phyloP scores from a whole-genome alignment of 129 eudicot genomes.

The Sambucus nigra region DNA sequence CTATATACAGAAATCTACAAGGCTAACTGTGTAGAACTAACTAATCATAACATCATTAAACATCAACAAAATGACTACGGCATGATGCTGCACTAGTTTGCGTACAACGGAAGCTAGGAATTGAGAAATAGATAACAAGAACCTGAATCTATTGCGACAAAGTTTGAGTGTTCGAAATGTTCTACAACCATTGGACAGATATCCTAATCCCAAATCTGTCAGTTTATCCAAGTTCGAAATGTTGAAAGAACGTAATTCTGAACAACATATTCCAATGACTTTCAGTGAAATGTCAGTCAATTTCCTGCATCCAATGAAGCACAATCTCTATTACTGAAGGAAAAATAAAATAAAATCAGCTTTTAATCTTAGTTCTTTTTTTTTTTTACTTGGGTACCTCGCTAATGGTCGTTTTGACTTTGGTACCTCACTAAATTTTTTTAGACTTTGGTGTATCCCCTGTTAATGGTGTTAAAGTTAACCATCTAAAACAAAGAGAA shows the following conservation, averaged over 20 bases:
- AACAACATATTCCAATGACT: slow-evolving; percentile 29
- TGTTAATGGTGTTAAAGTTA: too few relatives aligned
- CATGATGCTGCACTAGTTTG: not conserved
- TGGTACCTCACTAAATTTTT: too few relatives aligned
- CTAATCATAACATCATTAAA: too few relatives aligned
- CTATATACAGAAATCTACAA: too few relatives aligned
- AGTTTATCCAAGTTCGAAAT: slow-evolving; percentile 28
- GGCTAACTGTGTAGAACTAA: too few relatives aligned
- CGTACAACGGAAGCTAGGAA: not conserved
- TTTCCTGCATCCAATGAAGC: slow-evolving; percentile 23
- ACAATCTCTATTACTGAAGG: slow-evolving; percentile 5
- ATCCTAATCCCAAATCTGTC: slow-evolving; percentile 33
- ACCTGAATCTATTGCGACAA: slow-evolving; percentile 48
- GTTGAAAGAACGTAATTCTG: slow-evolving; percentile 27
- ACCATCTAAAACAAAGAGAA: too few relatives aligned
- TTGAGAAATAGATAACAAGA: slow-evolving; percentile 4
- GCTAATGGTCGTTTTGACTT: too few relatives aligned
- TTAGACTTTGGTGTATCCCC: too few relatives aligned
- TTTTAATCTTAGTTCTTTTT: too few relatives aligned
- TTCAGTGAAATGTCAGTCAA: slow-evolving; percentile 32
- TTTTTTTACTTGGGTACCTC: too few relatives aligned
- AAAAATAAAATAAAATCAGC: not conserved
- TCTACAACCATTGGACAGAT: slow-evolving; percentile 47
- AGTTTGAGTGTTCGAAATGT: slow-evolving; percentile 30
- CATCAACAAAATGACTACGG: not conserved